Conservation (phyloP, 192 early-diverging fungal genomes). For the Entophlyctis luteolus region DNA sequence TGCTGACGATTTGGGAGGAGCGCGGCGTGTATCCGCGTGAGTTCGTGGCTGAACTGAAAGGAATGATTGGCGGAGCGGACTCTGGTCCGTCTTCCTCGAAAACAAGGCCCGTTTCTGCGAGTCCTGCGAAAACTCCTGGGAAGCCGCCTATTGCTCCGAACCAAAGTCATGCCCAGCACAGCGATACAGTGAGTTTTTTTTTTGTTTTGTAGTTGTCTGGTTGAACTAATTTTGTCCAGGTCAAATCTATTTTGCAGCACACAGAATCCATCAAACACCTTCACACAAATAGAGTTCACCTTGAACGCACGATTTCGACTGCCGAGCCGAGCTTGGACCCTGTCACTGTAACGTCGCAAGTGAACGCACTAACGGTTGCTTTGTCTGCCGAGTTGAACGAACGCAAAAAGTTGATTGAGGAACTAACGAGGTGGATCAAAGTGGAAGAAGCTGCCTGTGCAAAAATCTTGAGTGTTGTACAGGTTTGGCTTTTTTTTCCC, state of each 20-base stretch:
- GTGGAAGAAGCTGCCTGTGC: not conserved
- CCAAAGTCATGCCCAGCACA: not conserved
- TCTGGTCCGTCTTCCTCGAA: not conserved
- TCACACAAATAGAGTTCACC: constrained; percentile 6
- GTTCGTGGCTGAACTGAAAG: constrained; percentile 21
- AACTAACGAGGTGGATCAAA: constrained; percentile 24
- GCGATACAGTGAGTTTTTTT: not conserved
- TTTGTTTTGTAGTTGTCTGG: too few species aligned
- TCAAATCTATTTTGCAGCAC: constrained; percentile 11
- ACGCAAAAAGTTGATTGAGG: constrained; percentile 16
- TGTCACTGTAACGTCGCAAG: constrained; percentile 2
- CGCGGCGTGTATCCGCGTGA: constrained; percentile 29
- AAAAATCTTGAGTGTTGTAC: constrained; percentile 16
- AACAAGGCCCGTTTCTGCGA: not conserved
- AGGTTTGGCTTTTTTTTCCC: constrained; percentile 3
- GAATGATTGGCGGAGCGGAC: not conserved
- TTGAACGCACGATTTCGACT: constrained; percentile 16
- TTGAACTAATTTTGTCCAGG: too few species aligned
- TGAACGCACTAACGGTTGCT: constrained; percentile 8
- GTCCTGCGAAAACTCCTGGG: not conserved
- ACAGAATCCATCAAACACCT: constrained; percentile 20
- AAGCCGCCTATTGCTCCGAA: not conserved
- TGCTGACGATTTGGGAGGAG: constrained; percentile 35
- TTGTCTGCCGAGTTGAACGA: constrained; percentile 13
- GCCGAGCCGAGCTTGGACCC: not conserved